These are phyloP conservation scores for Rhodotorula diobovata DNA, from an alignment of 768 basidiomycete species.

Conservation along the genomic window DNA sequence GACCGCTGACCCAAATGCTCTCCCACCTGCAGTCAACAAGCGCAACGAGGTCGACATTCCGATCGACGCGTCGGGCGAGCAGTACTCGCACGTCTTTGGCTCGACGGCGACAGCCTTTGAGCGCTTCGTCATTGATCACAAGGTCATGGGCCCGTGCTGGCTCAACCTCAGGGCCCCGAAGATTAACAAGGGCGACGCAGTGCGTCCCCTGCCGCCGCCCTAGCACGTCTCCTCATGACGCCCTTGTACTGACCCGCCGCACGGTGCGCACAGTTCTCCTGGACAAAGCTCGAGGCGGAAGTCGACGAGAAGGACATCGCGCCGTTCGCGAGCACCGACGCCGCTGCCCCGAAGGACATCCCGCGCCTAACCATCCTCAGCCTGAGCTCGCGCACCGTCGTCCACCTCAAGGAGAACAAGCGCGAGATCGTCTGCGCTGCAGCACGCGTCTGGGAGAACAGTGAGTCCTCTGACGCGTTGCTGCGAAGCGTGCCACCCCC, in stretches of 20 bases:
- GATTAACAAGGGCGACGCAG: slow-evolving; percentile 68
- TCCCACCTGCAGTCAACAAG: slow-evolving; percentile 44
- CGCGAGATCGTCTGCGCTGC: slow-evolving; percentile 87
- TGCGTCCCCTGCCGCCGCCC: slow-evolving; percentile 51
- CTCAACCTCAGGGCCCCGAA: slow-evolving; percentile 71
- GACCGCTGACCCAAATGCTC: neutral
- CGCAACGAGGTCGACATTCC: slow-evolving; percentile 58
- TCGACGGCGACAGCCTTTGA: slow-evolving; percentile 91
- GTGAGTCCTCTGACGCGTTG: slow-evolving; percentile 46
- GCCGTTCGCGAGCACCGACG: slow-evolving; percentile 70
- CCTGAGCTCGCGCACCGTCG: slow-evolving; percentile 77
- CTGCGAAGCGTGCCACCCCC: too few relatives aligned
- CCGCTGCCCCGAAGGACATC: slow-evolving; percentile 64
- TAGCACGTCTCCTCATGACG: fast-evolving
- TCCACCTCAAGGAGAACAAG: slow-evolving; percentile 89
- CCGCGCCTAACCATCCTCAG: slow-evolving; percentile 90
- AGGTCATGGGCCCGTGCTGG: slow-evolving; percentile 99
- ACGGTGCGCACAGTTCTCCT: slow-evolving; percentile 64
- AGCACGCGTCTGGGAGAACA: slow-evolving; percentile 73
- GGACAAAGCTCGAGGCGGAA: slow-evolving; percentile 89
- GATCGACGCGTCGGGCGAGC: slow-evolving; percentile 66
- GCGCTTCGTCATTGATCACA: slow-evolving; percentile 83
- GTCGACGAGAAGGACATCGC: slow-evolving; percentile 79
- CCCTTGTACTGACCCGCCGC: neutral
- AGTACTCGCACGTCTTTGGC: slow-evolving; percentile 81